Evolutionary conservation across 768 basidiomycete species (phyloP).

Genomic region (Exidia glandulosa): DNA sequence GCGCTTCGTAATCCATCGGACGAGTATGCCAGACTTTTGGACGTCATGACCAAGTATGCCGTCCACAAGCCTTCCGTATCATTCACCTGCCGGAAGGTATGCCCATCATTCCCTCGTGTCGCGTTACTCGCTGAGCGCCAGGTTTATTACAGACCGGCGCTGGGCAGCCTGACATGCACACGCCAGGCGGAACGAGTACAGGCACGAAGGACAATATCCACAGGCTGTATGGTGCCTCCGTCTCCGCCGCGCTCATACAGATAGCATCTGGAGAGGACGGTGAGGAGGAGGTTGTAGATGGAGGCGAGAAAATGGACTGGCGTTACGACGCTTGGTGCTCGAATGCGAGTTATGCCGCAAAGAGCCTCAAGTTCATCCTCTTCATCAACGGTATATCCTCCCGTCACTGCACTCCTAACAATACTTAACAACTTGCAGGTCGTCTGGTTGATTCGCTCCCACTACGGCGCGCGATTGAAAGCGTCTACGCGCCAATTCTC

Average conservation of each 20-base stretch:
- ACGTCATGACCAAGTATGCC: slow-evolving; percentile 87
- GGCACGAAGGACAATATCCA: slow-evolving; percentile 61
- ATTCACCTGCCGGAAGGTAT: slow-evolving; percentile 86
- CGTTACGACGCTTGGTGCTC: slow-evolving; percentile 67
- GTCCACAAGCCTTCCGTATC: slow-evolving; percentile 84
- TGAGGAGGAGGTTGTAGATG: slow-evolving; percentile 19
- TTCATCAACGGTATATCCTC: slow-evolving; percentile 86
- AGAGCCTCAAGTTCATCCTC: slow-evolving; percentile 72
- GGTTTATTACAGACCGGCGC: slow-evolving; percentile 55
- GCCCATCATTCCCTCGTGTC: not conserved
- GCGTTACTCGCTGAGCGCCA: slow-evolving; percentile 4
- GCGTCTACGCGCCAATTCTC: slow-evolving; percentile 70
- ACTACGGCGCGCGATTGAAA: slow-evolving; percentile 81
- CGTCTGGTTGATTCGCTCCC: slow-evolving; percentile 82
- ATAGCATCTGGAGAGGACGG: slow-evolving; percentile 13
- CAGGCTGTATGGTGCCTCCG: slow-evolving; percentile 65
- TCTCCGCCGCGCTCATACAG: slow-evolving; percentile 61
- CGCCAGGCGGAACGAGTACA: slow-evolving; percentile 45
- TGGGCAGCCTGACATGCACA: slow-evolving; percentile 67
- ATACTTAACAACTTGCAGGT: slow-evolving; percentile 35
- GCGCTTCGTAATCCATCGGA: slow-evolving; percentile 78
- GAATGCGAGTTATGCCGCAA: slow-evolving; percentile 80
- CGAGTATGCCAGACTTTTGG: slow-evolving; percentile 84
- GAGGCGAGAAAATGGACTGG: slow-evolving; percentile 43
- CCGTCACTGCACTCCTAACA: not conserved